Percentiles rank a stretch among this genome's conserved stretches.
Evolutionary conservation across 257 asterid genomes (phyloP).

Genomic region (Cruciata laevipes): DNA sequence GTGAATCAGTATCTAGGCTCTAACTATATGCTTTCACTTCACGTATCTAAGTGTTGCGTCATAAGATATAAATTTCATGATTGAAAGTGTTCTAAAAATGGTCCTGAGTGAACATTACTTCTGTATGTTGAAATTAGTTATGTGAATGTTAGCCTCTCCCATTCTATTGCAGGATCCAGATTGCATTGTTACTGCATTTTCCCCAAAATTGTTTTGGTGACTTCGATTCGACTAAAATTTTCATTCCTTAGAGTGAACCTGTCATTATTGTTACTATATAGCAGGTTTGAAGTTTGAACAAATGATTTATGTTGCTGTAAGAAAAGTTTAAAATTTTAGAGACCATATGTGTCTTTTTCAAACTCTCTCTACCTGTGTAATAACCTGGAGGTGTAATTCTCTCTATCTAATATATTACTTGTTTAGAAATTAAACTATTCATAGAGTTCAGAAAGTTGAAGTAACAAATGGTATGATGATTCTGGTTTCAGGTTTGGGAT

Average conservation of each 20-base stretch:
- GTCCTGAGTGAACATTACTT: background rate
- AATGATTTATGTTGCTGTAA: background rate
- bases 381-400: background rate
- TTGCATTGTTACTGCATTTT: background rate
- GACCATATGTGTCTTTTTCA: background rate
- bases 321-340: background rate
- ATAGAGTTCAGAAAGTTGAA: background rate
- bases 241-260: background rate
- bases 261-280: background rate
- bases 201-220: too few relatives aligned
- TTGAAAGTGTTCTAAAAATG: background rate
- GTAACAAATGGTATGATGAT: background rate
- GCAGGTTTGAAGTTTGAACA: background rate
- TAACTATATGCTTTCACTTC: background rate
- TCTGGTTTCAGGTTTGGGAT: conserved; percentile 76
- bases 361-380: background rate
- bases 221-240: background rate
- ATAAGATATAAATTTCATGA: background rate
- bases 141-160: background rate
- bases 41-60: background rate
- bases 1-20: background rate
- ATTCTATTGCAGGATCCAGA: background rate
- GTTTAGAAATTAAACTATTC: background rate
- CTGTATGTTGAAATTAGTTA: background rate
- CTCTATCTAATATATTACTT: background rate